A percentile compares a stretch with the other conserved stretches of the same genome.
Conservation (phyloP, 768 basidiomycete genomes). For the Tephrocybe sp. region DNA sequence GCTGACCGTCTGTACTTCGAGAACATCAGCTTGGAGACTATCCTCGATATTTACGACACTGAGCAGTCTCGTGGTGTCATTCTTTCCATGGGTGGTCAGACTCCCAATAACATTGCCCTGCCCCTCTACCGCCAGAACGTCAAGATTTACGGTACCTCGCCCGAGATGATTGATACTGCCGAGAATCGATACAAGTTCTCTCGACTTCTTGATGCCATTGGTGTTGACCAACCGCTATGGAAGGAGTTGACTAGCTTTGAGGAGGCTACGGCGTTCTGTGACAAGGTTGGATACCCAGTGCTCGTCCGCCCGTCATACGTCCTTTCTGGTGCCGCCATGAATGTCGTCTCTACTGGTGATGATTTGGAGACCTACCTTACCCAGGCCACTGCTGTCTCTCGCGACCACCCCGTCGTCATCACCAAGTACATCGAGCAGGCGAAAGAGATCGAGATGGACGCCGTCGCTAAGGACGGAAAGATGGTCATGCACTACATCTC, state of each 20-base stretch:
- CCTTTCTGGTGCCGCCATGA: constrained; percentile 99
- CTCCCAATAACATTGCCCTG: constrained; percentile 97
- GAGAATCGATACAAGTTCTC: constrained; percentile 99
- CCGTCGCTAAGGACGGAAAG: constrained; percentile 94
- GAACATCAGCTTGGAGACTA: constrained; percentile 94
- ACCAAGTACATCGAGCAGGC: constrained; percentile 99
- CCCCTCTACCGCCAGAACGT: constrained; percentile 96
- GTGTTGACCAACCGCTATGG: constrained; percentile 97
- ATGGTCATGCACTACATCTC: constrained; percentile 99
- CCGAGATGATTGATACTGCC: constrained; percentile 99
- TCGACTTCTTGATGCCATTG: constrained; percentile 93
- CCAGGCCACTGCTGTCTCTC: constrained; percentile 94
- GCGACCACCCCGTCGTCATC: constrained; percentile 96
- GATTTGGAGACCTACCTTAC: constrained; percentile 91
- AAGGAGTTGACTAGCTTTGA: constrained; percentile 92
- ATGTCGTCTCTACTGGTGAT: constrained; percentile 91
- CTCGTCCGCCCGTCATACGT: constrained; percentile 98
- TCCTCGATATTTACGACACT: constrained; percentile 93
- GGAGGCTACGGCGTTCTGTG: constrained; percentile 86
- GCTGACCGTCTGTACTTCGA: constrained; percentile 99
- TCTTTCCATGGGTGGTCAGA: constrained; percentile 97
- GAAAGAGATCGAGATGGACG: constrained; percentile 99
- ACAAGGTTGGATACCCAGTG: constrained; percentile 91
- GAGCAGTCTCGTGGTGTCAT: constrained; percentile 91
- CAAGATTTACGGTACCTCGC: constrained; percentile 97